These are phyloP conservation scores for Daldinia eschscholtzii DNA, from an alignment of 2,329 filamentous ascomycete species.

Conservation along the genomic window DNA sequence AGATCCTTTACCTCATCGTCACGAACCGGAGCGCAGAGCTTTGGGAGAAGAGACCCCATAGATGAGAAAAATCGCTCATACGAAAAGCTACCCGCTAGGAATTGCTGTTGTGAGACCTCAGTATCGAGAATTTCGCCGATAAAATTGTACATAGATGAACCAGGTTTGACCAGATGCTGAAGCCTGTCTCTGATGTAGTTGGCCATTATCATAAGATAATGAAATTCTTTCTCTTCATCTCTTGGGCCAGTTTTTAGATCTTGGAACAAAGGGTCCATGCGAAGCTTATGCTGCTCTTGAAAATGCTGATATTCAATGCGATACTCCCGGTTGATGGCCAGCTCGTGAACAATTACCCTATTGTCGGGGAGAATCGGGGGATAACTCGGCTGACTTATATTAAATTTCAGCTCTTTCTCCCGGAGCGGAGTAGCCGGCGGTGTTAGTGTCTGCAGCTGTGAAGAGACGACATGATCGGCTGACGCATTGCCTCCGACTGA, in stretches of 20 bases:
- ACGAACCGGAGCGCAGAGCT: constrained; percentile 84
- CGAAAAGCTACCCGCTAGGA: constrained; percentile 78
- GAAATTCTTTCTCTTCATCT: constrained; percentile 73
- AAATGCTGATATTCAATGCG: constrained; percentile 74
- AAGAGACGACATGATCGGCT: constrained; percentile 55
- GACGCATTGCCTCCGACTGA: constrained; percentile 58
- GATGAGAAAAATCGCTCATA: constrained; percentile 84
- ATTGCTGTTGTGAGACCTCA: constrained; percentile 77
- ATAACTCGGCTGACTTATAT: constrained; percentile 57
- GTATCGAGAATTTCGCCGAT: constrained; percentile 82
- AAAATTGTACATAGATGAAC: constrained; percentile 79
- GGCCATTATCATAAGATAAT: constrained; percentile 78
- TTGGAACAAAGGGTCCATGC: constrained; percentile 64
- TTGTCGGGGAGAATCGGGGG: constrained; percentile 76
- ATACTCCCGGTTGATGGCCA: constrained; percentile 84
- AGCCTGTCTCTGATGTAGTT: constrained; percentile 79
- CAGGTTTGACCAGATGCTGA: constrained; percentile 76
- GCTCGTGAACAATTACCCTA: constrained; percentile 80
- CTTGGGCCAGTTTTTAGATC: constrained; percentile 74
- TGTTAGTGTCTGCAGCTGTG: constrained; percentile 64
- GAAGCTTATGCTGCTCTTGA: constrained; percentile 66
- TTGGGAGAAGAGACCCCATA: constrained; percentile 80
- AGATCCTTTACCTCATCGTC: constrained; percentile 80
- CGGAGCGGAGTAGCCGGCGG: constrained; percentile 65
- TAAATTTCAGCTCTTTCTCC: constrained; percentile 56